phyloP scores from a whole-genome alignment of 2,329 filamentous ascomycete species.

The Paecilomyces variotii region DNA sequence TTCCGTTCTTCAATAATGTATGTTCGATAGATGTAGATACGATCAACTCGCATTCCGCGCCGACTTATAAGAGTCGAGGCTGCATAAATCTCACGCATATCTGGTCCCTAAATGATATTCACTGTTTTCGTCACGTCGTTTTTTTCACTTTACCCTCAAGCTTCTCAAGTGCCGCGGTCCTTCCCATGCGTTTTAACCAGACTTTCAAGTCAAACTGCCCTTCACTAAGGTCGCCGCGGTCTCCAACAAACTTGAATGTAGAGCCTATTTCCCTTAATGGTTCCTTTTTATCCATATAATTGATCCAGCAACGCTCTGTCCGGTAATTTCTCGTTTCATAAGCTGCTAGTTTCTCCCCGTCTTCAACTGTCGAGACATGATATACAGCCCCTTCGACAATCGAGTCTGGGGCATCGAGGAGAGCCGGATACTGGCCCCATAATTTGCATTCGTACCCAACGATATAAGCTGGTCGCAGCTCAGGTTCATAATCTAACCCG shows the following conservation, averaged over 20 bases:
- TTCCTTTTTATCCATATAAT: conserved; percentile 10
- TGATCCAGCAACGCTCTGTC: conserved; percentile 8
- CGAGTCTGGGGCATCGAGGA: conserved; percentile 10
- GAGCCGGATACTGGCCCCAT: conserved; percentile 22
- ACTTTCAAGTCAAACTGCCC: background rate
- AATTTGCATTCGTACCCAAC: conserved; percentile 19
- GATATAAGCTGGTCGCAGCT: conserved; percentile 14
- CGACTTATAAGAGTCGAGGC: no score
- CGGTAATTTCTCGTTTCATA: conserved; percentile 17
- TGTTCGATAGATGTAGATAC: no score
- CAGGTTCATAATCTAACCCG: conserved; percentile 9
- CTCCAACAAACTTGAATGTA: background rate
- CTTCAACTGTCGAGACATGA: conserved; percentile 11
- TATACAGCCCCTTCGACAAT: conserved; percentile 16
- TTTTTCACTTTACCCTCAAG: background rate
- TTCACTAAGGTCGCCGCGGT: background rate
- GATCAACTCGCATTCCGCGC: no score
- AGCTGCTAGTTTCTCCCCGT: conserved; percentile 12
- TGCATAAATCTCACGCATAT: no score
- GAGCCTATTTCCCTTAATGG: background rate
- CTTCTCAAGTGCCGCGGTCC: background rate
- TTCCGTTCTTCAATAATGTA: no score
- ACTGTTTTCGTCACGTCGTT: no score
- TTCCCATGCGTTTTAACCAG: background rate
- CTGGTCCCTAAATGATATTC: no score